Conservation (phyloP, 2,329 filamentous ascomycete species). For the Verticillium nubilum region DNA sequence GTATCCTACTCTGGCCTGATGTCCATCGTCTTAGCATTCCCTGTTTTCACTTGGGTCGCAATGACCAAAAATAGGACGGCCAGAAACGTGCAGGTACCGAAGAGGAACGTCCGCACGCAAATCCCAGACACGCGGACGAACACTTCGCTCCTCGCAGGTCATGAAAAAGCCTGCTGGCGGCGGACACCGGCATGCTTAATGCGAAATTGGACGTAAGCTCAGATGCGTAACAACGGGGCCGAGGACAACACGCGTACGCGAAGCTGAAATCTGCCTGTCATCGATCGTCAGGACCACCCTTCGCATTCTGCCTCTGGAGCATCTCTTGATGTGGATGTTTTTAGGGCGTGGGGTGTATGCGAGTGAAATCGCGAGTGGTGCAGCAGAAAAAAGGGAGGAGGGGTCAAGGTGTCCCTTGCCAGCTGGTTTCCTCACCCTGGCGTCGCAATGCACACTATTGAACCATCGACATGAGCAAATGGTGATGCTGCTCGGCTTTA, state of each 20-base stretch:
- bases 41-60: neutral
- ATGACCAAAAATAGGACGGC: neutral
- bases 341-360: too few relatives aligned
- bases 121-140: neutral
- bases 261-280: neutral
- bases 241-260: too few relatives aligned
- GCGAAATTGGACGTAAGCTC: too few relatives aligned
- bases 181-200: too few relatives aligned
- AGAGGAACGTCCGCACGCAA: neutral
- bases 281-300: too few relatives aligned
- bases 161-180: too few relatives aligned
- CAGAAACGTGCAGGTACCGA: neutral
- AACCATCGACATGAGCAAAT: neutral
- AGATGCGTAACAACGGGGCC: too few relatives aligned
- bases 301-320: too few relatives aligned
- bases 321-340: too few relatives aligned
- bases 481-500: neutral
- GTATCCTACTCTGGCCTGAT: neutral
- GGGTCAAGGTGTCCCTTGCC: neutral
- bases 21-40: neutral
- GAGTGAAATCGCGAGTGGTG: neutral
- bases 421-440: neutral
- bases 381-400: neutral
- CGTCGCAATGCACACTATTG: neutral
- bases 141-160: neutral